Base-by-base conservation (phyloP, 2,329 filamentous ascomycete genomes). In the Clarireedia paspali region DNA sequence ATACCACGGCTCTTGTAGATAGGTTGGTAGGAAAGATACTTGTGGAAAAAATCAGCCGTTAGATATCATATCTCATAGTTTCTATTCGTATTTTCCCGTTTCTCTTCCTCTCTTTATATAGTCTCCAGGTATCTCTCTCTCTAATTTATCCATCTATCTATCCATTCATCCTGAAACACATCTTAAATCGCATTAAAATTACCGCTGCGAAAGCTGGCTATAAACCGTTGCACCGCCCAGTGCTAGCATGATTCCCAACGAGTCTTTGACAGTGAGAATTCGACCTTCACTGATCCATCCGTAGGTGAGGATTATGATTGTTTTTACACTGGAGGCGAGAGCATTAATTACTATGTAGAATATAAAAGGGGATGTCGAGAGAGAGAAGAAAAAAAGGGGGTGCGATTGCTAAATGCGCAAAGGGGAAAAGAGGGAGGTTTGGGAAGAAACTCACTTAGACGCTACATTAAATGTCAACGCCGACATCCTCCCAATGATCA, bases 221-320 rank as follows among this genome's bases (percentile, higher is more conserved):
- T 76, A 76, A 20, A 74, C 67, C 63, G 72, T 74, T 39, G 73
- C 73, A 27, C 74, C 74, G 12, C 74, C 71, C 6, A 76, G 63
- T 34, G 74, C 73, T 27, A 75, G 61, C n/a, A 72, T 53, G 10
- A 76, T 73, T 56, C 73, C 74, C n/a, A 72, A 63, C 56, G 69
- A 66, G 58, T 76, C 74, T 45, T 67, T 66, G 10, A 66, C 53
- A 46, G 67, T 73, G 30, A 75, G 64, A 10, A 70, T 62, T 59
- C 72, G 72, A 54, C 72, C 72, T 60, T 75, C 73, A 63, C 70
- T 74, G 55, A 74, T 70, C 73, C 73, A 76, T 10, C 73, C 73
- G 60, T 74, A 73, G 23, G 70, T 71, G 57, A 75, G 64, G 50
- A 76, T 75, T 36, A 75, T 68, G 34, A 75, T 73, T 15, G 73